phyloP scores from a whole-genome alignment of 1,284 basidiomycete genomes.

The Polyporus tsugae region DNA sequence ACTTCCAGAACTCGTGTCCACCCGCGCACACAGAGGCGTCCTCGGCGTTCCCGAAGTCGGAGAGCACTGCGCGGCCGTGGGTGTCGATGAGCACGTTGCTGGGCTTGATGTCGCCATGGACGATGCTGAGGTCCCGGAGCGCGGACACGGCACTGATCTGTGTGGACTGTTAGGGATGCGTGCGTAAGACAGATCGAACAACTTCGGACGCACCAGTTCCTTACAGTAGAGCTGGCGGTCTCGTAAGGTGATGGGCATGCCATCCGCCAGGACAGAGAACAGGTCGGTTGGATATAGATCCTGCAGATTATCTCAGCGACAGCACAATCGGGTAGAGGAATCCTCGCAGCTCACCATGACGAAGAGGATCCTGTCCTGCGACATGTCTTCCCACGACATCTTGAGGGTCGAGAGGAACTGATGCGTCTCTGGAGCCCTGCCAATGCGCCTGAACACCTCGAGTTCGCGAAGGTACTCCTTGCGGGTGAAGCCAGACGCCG shows the following conservation, averaged over 20 bases:
- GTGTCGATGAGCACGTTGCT: constrained; percentile 36
- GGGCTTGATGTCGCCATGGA: constrained; percentile 41
- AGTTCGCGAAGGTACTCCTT: constrained; percentile 5
- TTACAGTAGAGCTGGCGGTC: constrained; percentile 8
- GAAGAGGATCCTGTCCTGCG: constrained; percentile 10
- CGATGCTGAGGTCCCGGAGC: constrained; percentile 24
- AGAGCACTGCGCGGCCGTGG: constrained; percentile 32
- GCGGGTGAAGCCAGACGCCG: background rate
- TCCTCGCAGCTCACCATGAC: constrained; percentile 12
- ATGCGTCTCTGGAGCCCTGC: background rate
- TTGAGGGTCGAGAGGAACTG: constrained; percentile 12
- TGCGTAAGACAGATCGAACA: background rate
- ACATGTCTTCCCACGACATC: constrained; percentile 17
- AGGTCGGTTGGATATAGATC: constrained; percentile 9
- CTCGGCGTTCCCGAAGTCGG: constrained; percentile 35
- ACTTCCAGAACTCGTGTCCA: constrained; percentile 39
- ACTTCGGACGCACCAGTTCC: constrained; percentile 12
- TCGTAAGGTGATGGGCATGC: background rate
- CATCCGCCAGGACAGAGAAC: constrained; percentile 1
- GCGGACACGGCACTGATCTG: constrained; percentile 34
- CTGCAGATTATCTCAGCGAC: background rate
- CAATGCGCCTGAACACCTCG: background rate
- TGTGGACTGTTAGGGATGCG: too few relatives aligned
- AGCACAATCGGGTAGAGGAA: too few relatives aligned
- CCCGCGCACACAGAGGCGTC: constrained; percentile 42